Evolutionary conservation across 345 rosid species (phyloP).

Genomic region (Eucalyptus tenuipes): DNA sequence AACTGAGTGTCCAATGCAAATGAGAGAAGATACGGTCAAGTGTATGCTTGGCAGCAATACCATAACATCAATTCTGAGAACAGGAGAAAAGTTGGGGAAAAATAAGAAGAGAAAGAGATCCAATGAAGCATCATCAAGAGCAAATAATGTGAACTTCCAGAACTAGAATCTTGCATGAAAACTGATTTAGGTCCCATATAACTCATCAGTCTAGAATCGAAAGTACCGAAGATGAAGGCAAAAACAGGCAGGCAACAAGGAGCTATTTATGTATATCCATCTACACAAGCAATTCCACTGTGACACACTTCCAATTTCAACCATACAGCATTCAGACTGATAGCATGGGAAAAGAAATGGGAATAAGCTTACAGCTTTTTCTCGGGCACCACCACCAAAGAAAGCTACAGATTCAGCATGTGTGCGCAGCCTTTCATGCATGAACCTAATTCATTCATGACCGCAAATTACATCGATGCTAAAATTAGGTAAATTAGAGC

Average conservation of each 20-base stretch:
- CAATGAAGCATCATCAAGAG: neutral
- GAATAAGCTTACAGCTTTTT: conserved; percentile 72
- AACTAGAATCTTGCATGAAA: neutral
- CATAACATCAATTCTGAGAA: neutral
- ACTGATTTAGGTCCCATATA: neutral
- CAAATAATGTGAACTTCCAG: neutral
- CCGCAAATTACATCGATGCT: neutral
- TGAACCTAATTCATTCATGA: conserved; percentile 48
- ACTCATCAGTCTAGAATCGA: neutral
- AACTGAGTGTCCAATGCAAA: neutral
- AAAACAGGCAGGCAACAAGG: neutral
- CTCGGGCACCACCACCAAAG: conserved; percentile 99
- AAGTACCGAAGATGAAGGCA: neutral
- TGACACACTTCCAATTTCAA: neutral
- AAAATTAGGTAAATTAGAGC: neutral
- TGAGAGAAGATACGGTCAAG: neutral
- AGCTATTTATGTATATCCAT: neutral
- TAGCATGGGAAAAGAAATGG: neutral
- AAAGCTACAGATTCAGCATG: conserved; percentile 99
- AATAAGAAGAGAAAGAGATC: neutral
- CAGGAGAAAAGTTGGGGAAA: neutral
- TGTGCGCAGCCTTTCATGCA: conserved; percentile 94
- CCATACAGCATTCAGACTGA: neutral
- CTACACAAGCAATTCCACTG: neutral
- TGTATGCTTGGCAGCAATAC: neutral